These are phyloP conservation scores for Xylariaceae sp. DNA, from an alignment of 2,329 filamentous ascomycete species.

Conservation along the genomic window DNA sequence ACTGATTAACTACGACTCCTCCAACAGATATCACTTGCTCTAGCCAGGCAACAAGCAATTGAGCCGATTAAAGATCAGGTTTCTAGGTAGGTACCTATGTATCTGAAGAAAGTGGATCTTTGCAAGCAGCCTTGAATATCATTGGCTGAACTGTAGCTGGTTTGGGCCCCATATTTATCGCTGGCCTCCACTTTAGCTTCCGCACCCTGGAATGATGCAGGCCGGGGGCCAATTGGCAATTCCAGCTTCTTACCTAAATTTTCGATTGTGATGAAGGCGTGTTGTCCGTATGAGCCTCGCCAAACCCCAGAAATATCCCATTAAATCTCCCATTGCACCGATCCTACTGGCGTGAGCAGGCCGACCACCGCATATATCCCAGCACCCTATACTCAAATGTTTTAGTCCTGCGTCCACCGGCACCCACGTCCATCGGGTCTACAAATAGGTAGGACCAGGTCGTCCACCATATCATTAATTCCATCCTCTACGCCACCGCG, in stretches of 20 bases:
- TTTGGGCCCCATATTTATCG: background rate
- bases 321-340: background rate
- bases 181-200: conserved; percentile 12
- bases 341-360: background rate
- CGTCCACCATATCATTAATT: conserved; percentile 15
- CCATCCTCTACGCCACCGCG: conserved; percentile 14
- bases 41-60: too few species aligned
- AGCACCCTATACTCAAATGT: conserved; percentile 24
- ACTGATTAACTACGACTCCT: too few species aligned
- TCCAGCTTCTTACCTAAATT: conserved; percentile 12
- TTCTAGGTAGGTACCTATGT: too few species aligned
- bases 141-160: background rate
- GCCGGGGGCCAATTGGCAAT: background rate
- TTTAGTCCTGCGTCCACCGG: conserved; percentile 18
- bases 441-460: conserved; percentile 23
- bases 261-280: conserved; percentile 9
- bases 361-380: background rate
- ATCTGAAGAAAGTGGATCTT: too few species aligned
- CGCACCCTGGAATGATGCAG: background rate
- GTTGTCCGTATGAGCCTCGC: background rate
- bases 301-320: background rate
- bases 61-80: too few species aligned
- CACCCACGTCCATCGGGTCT: conserved; percentile 30
- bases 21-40: too few species aligned
- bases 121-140: too few species aligned